Percentiles rank a stretch among this genome's conserved stretches.
Conservation (phyloP, 1,284 basidiomycete species). For the Hymenochaete sp. region DNA sequence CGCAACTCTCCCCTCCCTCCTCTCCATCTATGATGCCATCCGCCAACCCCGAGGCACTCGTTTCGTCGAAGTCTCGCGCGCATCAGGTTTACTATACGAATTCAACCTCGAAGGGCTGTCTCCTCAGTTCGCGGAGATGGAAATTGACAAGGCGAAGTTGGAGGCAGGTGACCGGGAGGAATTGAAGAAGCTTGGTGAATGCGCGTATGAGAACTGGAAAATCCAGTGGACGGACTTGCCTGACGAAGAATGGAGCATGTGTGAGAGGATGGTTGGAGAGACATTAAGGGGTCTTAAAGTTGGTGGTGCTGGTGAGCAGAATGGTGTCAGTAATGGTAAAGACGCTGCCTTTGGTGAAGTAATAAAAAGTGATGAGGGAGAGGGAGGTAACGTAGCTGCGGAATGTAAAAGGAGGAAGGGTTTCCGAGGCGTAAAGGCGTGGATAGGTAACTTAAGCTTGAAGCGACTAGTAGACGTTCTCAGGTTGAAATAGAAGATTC, state of each 20-base stretch:
- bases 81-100: conserved; percentile 13
- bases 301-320: too few species aligned
- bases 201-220: conserved; percentile 27
- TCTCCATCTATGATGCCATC: conserved; percentile 22
- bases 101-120: conserved; percentile 7
- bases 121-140: too few species aligned
- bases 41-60: conserved; percentile 20
- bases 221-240: conserved; percentile 20
- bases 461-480: too few species aligned
- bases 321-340: too few species aligned
- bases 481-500: too few species aligned
- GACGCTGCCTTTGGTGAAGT: too few species aligned
- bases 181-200: conserved; percentile 23
- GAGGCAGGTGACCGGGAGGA: conserved; percentile 13
- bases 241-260: conserved; percentile 15
- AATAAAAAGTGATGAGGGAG: too few species aligned
- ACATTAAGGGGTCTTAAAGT: too few species aligned
- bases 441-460: too few species aligned
- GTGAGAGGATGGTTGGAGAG: conserved; percentile 3
- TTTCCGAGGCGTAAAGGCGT: too few species aligned
- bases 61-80: conserved; percentile 11
- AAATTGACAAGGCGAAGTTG: background rate
- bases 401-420: too few species aligned
- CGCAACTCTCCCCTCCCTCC: conserved; percentile 18
- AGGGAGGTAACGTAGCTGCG: too few species aligned